Evolutionary conservation across 768 basidiomycete genomes (phyloP).

Genomic region (Tulasnella sp.): DNA sequence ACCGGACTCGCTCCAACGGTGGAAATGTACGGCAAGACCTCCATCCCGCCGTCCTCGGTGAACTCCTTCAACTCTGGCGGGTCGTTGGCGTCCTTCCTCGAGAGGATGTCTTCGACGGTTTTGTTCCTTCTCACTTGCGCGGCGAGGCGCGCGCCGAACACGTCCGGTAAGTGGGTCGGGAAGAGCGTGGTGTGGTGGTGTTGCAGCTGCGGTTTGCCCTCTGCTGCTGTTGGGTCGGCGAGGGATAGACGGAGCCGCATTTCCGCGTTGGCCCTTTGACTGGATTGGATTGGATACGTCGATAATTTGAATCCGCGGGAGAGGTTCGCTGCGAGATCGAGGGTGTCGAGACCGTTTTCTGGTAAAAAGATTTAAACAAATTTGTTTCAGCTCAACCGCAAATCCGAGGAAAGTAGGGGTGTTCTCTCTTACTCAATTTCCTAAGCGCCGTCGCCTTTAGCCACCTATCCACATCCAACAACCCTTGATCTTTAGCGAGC

Average conservation of each 20-base stretch:
- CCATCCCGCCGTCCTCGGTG: not conserved
- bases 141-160: not conserved
- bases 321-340: not conserved
- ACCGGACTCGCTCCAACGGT: not conserved
- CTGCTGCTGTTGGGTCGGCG: not conserved
- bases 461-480: not conserved
- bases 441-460: not conserved
- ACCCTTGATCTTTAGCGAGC: not conserved
- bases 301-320: not conserved
- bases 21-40: not conserved
- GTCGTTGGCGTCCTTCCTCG: not conserved
- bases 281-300: not conserved
- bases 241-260: not conserved
- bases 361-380: not conserved
- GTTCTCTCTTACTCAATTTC: not conserved
- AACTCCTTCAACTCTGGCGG: not conserved
- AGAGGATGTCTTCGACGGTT: not conserved
- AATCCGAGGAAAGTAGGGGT: too few relatives aligned
- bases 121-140: not conserved
- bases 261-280: not conserved
- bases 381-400: not conserved
- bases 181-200: not conserved
- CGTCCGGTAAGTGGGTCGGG: not conserved
- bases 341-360: not conserved
- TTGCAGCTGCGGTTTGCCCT: not conserved